phyloP scores from a whole-genome alignment of 2,329 filamentous ascomycete genomes.

The Cryphonectria carpinicola region DNA sequence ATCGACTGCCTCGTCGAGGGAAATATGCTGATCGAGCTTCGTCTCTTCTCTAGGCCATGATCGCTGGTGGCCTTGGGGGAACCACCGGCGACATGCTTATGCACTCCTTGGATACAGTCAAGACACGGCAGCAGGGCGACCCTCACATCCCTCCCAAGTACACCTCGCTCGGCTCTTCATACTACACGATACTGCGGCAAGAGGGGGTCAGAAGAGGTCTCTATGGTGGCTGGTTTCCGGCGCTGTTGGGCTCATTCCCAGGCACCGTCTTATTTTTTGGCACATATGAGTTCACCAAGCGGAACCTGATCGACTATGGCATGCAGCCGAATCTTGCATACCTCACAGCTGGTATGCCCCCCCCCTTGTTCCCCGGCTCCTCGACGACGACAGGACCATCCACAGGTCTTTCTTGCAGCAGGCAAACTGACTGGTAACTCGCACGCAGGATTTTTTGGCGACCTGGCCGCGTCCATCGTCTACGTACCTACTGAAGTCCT shows the following conservation, averaged over 20 bases:
- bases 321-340: slow-evolving; percentile 84
- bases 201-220: slow-evolving; percentile 85
- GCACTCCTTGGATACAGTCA: slow-evolving; percentile 98
- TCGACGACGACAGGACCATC: too few species aligned
- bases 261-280: slow-evolving; percentile 96
- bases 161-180: slow-evolving; percentile 85
- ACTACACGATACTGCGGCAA: slow-evolving; percentile 89
- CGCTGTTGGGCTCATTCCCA: slow-evolving; percentile 88
- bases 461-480: slow-evolving; percentile 86
- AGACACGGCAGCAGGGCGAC: slow-evolving; percentile 96
- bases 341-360: slow-evolving; percentile 72
- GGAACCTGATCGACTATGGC: slow-evolving; percentile 82
- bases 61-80: slow-evolving; percentile 90
- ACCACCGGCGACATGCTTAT: slow-evolving; percentile 96
- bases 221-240: slow-evolving; percentile 92
- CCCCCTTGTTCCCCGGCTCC: not conserved
- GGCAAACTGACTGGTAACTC: not conserved
- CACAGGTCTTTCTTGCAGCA: not conserved
- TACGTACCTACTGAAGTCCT: slow-evolving; percentile 98
- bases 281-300: slow-evolving; percentile 93
- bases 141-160: slow-evolving; percentile 93
- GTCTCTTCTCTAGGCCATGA: slow-evolving; percentile 72
- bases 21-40: slow-evolving; percentile 19
- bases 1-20: slow-evolving; percentile 19
- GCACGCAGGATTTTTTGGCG: slow-evolving; percentile 79